Evolutionary conservation across 2,329 filamentous ascomycete genomes (phyloP).

Genomic region (Mycocentrospora acerina): DNA sequence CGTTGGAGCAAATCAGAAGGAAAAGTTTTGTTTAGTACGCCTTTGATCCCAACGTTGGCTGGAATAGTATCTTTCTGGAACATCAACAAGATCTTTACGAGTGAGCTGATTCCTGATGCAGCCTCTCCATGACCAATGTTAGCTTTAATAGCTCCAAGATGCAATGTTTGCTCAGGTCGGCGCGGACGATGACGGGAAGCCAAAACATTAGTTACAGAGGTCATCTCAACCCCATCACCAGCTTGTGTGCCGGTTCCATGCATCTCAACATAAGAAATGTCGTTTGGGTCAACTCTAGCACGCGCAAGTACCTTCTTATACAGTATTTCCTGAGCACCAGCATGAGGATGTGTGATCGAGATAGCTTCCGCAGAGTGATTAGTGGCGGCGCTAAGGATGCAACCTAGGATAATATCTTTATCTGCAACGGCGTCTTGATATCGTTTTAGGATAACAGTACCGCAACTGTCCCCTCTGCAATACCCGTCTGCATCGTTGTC

Average conservation of each 20-base stretch:
- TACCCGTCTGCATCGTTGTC: too few relatives aligned
- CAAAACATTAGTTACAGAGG: slow-evolving; percentile 14
- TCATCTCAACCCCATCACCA: slow-evolving; percentile 22
- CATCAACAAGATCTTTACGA: slow-evolving; percentile 37
- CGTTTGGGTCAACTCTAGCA: slow-evolving; percentile 35
- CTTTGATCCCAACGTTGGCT: slow-evolving; percentile 26
- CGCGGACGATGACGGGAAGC: neutral
- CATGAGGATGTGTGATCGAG: slow-evolving; percentile 24
- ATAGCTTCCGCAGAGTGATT: slow-evolving; percentile 14
- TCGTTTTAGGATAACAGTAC: too few relatives aligned
- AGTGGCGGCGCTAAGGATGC: too few relatives aligned
- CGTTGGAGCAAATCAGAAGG: too few relatives aligned
- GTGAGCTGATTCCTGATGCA: slow-evolving; percentile 24
- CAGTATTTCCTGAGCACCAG: slow-evolving; percentile 11
- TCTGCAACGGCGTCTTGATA: too few relatives aligned
- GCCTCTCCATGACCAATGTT: slow-evolving; percentile 38
- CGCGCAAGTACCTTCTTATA: slow-evolving; percentile 19
- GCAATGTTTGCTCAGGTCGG: slow-evolving; percentile 9
- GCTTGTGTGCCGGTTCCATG: slow-evolving; percentile 34
- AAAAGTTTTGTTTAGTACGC: slow-evolving; percentile 20
- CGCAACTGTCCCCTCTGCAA: too few relatives aligned
- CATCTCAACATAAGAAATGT: slow-evolving; percentile 26
- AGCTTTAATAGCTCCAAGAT: slow-evolving; percentile 28
- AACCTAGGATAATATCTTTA: too few relatives aligned
- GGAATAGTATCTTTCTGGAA: slow-evolving; percentile 16